Evolutionary conservation across 352 stramenopile species (phyloP).

Genomic region (Globisporangium paroecandrum): DNA sequence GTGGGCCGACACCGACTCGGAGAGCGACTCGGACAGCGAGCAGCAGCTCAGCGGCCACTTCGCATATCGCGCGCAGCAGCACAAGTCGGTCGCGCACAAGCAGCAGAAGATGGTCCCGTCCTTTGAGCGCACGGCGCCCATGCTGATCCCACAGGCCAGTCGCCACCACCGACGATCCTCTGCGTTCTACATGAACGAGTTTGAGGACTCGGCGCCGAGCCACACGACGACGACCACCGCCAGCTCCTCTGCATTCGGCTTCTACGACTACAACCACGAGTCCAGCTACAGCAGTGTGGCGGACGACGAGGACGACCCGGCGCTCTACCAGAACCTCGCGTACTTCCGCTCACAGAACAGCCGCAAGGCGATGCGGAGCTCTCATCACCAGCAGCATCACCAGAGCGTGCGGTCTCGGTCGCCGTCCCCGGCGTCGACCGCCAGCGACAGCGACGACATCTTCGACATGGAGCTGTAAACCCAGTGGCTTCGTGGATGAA

Average conservation of each 20-base stretch:
- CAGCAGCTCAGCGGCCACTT: conserved; percentile 8
- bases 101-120: conserved; percentile 16
- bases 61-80: conserved; percentile 5
- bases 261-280: not conserved
- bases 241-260: not conserved
- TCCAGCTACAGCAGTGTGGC: conserved; percentile 24
- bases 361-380: conserved; percentile 14
- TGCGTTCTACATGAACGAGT: conserved; percentile 18
- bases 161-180: conserved; percentile 14
- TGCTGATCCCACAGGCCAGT: conserved; percentile 40
- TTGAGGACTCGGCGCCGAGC: conserved; percentile 17
- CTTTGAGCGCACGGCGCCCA: conserved; percentile 42
- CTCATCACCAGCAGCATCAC: conserved; percentile 3
- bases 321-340: conserved; percentile 63
- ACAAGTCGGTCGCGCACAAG: not conserved
- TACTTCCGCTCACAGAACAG: conserved; percentile 61
- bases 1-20: conserved; percentile 60
- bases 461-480: conserved; percentile 69
- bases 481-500: not conserved
- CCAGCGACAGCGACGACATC: conserved; percentile 38
- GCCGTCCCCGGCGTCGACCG: conserved; percentile 2
- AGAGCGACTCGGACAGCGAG: conserved; percentile 28
- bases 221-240: conserved; percentile 2
- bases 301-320: conserved; percentile 56
- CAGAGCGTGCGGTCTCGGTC: conserved; percentile 9